phyloP scores from a whole-genome alignment of 164 flowering plant genomes.

The Liquidambar formosana region DNA sequence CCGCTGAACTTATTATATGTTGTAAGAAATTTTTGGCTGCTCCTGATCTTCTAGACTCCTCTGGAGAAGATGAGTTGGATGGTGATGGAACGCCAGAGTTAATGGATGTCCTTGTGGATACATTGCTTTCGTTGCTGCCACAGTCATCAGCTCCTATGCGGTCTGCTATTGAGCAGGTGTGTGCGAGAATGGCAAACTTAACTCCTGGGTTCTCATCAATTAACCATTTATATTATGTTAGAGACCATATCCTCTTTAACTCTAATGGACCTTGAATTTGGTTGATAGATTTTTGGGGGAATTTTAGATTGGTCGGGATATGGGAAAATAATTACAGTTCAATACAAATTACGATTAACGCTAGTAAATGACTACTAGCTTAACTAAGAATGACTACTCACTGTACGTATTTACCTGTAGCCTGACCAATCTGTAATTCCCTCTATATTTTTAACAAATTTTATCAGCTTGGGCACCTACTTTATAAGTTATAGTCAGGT shows the following conservation, averaged over 20 bases:
- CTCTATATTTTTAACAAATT: no score
- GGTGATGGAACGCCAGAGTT: slow-evolving; percentile 54
- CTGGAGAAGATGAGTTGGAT: slow-evolving; percentile 63
- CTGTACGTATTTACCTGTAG: no score
- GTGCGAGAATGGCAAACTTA: slow-evolving; percentile 1
- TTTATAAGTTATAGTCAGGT: no score
- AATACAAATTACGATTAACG: no score
- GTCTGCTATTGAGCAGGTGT: slow-evolving; percentile 88
- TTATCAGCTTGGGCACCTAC: no score
- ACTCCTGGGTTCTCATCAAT: neutral
- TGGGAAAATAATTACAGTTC: no score
- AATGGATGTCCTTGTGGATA: slow-evolving; percentile 92
- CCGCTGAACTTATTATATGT: slow-evolving; percentile 77
- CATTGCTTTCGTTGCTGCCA: slow-evolving; percentile 84
- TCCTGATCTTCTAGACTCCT: slow-evolving; percentile 48
- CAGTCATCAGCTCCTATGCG: slow-evolving; percentile 85
- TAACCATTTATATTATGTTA: neutral
- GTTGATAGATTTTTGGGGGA: no score
- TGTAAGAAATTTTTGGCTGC: slow-evolving; percentile 67
- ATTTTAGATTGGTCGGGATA: no score
- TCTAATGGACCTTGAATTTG: neutral
- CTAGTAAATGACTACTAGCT: no score
- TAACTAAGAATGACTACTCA: no score
- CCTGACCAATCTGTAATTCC: no score
- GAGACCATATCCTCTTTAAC: neutral